Base-by-base conservation (phyloP, 257 asterid species). In the Vinca minor region DNA sequence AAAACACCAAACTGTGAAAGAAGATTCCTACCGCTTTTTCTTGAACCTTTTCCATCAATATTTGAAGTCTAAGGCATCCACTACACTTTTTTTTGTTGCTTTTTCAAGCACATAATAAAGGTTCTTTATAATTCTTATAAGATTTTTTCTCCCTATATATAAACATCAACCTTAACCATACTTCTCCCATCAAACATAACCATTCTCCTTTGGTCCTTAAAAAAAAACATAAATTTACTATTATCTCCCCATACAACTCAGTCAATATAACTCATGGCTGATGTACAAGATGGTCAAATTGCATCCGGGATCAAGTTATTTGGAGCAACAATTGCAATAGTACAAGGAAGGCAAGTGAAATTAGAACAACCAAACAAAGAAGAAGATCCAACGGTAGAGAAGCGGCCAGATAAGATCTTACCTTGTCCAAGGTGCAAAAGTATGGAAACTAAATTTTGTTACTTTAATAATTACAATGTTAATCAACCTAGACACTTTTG, bases 401-500 rank as follows among this genome's bases (percentile, higher is more conserved):
- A 86, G 77, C 67, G 81, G 81, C 92, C 94, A n/a, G 89, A 88
- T 57, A 88, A 88, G 83, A 74, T 86, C 62, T 84, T 84, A 62
- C 90, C 88, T 15, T 88, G 96, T 36, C 96, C 96, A 10, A 79
- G 96, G 35, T 88, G 96, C 82, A 84, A 79, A 48, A 84, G 95
- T 86, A 85, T 82, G 88, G 94, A 88, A 39, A 88, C 96, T 7
- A 91, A 91, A 57, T 91, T 91, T 41, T 91, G 96, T 61, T 88
- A 88, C 76, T 88, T 88, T 78, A 88, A 88, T 68, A 88, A 88
- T 63, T 88, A 86, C 82, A 88, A 88, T 70, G 95, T 85, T 63
- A 88, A 88, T 71, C 96, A 88, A 69, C 96, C 96, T 12, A 67
- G 96, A 42, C 96, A 88, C 83, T 88, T 84, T 53, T 88, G 96